Conservation (phyloP, 352 stramenopile genomes). For the Albugo candida region DNA sequence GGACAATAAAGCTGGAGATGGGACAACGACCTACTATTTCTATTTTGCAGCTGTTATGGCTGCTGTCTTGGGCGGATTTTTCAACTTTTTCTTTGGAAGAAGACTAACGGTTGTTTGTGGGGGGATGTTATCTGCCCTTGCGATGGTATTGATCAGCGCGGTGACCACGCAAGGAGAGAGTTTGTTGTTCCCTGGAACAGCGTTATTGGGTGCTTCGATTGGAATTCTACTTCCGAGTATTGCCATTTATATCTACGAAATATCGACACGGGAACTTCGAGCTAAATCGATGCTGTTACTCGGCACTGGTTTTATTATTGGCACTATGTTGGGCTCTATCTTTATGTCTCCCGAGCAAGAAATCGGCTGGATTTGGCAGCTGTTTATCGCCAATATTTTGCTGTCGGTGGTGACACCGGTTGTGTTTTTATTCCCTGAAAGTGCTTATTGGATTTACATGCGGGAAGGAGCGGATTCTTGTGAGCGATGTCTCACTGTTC, state of each 20-base stretch:
- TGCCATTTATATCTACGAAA: conserved; percentile 61
- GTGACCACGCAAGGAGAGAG: conserved; percentile 12
- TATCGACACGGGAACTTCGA: conserved; percentile 58
- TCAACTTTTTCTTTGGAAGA: conserved; percentile 42
- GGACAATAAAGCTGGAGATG: conserved; percentile 27
- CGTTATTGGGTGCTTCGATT: conserved; percentile 29
- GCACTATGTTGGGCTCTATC: conserved; percentile 25
- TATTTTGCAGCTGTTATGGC: conserved; percentile 27
- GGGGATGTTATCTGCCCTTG: conserved; percentile 37
- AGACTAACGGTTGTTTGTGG: conserved; percentile 36
- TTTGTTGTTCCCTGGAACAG: conserved; percentile 33
- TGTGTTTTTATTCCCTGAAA: conserved; percentile 58
- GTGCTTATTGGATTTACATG: conserved; percentile 52
- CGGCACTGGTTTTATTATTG: conserved; percentile 36
- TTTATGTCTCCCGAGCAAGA: conserved; percentile 30
- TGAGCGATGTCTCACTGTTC: conserved; percentile 31
- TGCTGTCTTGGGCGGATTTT: conserved; percentile 24
- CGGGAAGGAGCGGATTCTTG: conserved; percentile 53
- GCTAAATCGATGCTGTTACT: conserved; percentile 47
- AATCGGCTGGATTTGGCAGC: conserved; percentile 61
- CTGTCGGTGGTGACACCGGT: conserved; percentile 42
- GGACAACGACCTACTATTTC: conserved; percentile 33
- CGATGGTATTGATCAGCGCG: conserved; percentile 38
- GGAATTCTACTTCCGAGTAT: conserved; percentile 49
- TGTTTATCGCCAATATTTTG: conserved; percentile 37